Conservation (phyloP, 805 yeast genomes). For the Danielia reshetovae region DNA sequence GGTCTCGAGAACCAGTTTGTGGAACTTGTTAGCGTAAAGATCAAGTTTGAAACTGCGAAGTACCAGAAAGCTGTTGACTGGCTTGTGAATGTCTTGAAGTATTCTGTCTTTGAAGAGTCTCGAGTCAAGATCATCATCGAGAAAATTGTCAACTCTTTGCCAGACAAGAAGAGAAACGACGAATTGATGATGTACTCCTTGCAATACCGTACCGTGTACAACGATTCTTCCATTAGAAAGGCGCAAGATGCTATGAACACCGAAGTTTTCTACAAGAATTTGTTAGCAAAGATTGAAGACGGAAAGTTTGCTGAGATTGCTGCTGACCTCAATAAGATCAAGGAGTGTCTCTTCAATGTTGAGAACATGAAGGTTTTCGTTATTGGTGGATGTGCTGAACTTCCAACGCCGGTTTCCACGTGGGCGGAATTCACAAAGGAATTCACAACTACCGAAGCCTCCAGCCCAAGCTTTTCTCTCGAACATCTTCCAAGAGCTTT, state of each 20-base stretch:
- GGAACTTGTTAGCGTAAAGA: constrained; percentile 60
- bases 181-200: constrained; percentile 61
- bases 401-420: constrained; percentile 52
- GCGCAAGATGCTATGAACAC: constrained; percentile 63
- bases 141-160: constrained; percentile 53
- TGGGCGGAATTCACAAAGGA: constrained; percentile 45
- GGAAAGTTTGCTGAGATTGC: constrained; percentile 50
- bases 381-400: constrained; percentile 58
- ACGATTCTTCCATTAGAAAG: constrained; percentile 58
- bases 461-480: constrained; percentile 11
- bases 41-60: constrained; percentile 58
- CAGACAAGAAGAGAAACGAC: constrained; percentile 64
- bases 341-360: constrained; percentile 48
- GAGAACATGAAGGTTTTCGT: constrained; percentile 65
- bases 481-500: constrained; percentile 49
- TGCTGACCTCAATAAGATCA: constrained; percentile 48
- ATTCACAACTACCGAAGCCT: constrained; percentile 9
- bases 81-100: constrained; percentile 63
- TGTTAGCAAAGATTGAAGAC: constrained; percentile 45
- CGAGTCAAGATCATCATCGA: constrained; percentile 66
- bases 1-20: constrained; percentile 59
- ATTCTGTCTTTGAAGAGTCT: constrained; percentile 65
- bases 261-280: constrained; percentile 50
- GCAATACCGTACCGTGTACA: constrained; percentile 49
- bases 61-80: constrained; percentile 72